These are phyloP conservation scores for Aspergillus saccharolyticus DNA, from an alignment of 495 filamentous ascomycete genomes.

Conservation along the genomic window DNA sequence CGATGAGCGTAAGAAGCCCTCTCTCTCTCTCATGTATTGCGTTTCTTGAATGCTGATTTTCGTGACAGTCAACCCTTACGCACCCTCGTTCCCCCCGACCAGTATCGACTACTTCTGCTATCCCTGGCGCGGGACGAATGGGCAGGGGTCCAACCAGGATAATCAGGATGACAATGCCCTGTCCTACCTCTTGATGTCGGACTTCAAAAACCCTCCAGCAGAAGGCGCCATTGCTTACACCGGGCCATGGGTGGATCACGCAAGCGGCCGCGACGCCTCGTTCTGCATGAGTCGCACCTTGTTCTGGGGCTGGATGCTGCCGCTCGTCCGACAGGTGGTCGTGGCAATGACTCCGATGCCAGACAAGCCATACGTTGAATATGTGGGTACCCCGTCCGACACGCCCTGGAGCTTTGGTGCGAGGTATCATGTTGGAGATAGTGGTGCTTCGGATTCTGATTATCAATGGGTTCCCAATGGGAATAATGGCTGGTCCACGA, in stretches of 20 bases:
- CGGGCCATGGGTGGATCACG: neutral
- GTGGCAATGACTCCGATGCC: neutral
- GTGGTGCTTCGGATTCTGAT: no score
- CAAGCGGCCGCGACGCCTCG: neutral
- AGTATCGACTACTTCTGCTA: neutral
- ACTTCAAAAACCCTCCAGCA: neutral
- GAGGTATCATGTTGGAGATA: no score
- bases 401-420: no score
- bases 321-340: neutral
- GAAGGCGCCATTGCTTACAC: neutral
- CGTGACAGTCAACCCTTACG: neutral
- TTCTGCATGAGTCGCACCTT: neutral
- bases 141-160: neutral
- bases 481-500: no score
- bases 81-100: neutral
- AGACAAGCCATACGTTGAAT: neutral
- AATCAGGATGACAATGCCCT: neutral
- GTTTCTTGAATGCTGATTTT: neutral
- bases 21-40: no score
- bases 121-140: neutral
- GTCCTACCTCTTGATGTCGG: neutral
- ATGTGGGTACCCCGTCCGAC: no score
- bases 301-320: neutral
- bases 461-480: no score
- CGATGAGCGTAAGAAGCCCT: neutral